Evolutionary conservation across 306 rosid species (phyloP).

Genomic region (Cicer bijugum): DNA sequence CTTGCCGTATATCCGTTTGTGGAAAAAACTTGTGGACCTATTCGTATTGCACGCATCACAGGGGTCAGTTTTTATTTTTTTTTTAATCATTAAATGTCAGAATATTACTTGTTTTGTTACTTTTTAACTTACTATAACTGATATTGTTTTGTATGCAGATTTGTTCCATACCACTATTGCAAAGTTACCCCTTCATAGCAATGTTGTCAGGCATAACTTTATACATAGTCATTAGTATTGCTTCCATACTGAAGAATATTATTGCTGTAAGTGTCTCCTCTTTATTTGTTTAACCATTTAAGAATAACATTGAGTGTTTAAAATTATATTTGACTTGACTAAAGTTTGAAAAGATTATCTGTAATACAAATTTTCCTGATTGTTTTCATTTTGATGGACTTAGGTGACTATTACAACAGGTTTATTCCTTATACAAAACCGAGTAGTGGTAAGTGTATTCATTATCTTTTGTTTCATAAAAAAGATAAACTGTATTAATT

Average conservation of each 20-base stretch:
- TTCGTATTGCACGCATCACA: constrained; percentile 48
- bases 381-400: not conserved
- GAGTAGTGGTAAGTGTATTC: constrained; percentile 69
- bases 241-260: constrained; percentile 46
- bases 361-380: constrained; percentile 4
- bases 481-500: too few relatives aligned
- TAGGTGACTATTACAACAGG: constrained; percentile 51
- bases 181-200: constrained; percentile 52
- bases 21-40: constrained; percentile 59
- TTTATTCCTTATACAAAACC: constrained; percentile 72
- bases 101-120: too few relatives aligned
- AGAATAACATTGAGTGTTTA: too few relatives aligned
- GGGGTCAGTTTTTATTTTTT: constrained; percentile 56
- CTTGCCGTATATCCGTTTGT: constrained; percentile 52
- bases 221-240: constrained; percentile 38
- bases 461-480: not conserved
- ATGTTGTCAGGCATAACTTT: constrained; percentile 48
- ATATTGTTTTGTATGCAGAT: constrained; percentile 39
- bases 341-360: not conserved
- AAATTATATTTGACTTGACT: not conserved
- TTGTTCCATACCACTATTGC: constrained; percentile 46
- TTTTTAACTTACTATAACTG: not conserved
- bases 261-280: constrained; percentile 32
- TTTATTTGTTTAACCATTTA: not conserved
- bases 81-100: not conserved